Conservation (phyloP, 2,329 filamentous ascomycete genomes). For the Ceratocystis eucalypticola region DNA sequence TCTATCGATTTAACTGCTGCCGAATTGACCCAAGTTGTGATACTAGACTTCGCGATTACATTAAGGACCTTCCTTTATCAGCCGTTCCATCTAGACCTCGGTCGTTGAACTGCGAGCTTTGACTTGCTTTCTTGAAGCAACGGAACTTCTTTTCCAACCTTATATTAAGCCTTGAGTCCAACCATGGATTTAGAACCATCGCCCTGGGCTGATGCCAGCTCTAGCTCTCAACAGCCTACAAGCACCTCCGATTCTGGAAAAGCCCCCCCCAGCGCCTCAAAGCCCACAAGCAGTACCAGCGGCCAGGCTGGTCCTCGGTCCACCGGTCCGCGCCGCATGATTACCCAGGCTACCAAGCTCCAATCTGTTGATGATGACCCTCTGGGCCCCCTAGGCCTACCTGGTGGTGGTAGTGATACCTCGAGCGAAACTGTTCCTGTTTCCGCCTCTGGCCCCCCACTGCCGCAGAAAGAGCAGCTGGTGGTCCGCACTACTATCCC, state of each 20-base stretch:
- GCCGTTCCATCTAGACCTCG: background rate
- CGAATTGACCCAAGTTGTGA: background rate
- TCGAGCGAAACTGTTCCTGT: conserved; percentile 26
- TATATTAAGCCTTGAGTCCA: conserved; percentile 9
- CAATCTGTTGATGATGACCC: conserved; percentile 60
- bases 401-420: conserved; percentile 34
- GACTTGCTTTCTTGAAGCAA: background rate
- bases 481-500: conserved; percentile 46
- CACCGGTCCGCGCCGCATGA: conserved; percentile 44
- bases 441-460: conserved; percentile 45
- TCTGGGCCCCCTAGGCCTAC: conserved; percentile 61
- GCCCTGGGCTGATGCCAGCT: conserved; percentile 38
- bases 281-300: conserved; percentile 24
- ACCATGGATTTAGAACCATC: conserved; percentile 40
- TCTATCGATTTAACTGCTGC: background rate
- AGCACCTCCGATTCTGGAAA: conserved; percentile 24
- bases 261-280: conserved; percentile 21
- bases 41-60: background rate
- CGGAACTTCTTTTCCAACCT: background rate
- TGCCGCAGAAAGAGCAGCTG: conserved; percentile 53
- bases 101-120: background rate
- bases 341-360: conserved; percentile 62
- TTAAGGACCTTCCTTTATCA: background rate
- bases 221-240: conserved; percentile 24
- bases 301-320: conserved; percentile 19